Evolutionary conservation across 306 rosid genomes (phyloP), one percentile per base, ranked within the genome.

Genomic region (Arachis hypogaea): DNA sequence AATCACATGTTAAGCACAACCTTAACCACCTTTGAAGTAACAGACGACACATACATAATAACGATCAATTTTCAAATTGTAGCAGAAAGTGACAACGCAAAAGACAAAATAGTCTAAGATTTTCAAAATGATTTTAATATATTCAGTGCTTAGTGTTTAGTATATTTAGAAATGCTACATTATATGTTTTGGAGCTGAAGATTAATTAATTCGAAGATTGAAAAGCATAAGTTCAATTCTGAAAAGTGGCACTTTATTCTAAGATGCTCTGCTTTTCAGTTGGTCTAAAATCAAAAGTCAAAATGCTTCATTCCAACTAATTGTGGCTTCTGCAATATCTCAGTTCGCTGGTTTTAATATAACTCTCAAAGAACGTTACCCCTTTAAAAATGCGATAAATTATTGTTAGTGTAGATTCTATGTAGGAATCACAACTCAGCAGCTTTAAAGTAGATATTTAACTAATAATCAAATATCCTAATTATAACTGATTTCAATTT

Each of bases 191-290:
- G 0, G 33, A 61, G 59, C 54, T 59, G 61, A 70, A 70, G 50
- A 66, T 71, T 49, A 49, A 4, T 33, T 1, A 33, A 33, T 58
- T 65, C 40, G 74, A 78, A 66, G 58, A 7, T 71, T 57, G 49
- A 58, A 58, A 72, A 43, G 82, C 63, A 79, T 45, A 46, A 41
- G 49, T 50, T 14, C 43, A 14, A 58, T 72, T 58, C 28, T 22
- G 28, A 22, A 64, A 61, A 59, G 58, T 42, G 52, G 70, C 56
- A 63, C 67, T 71, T 77, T 68, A 71, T 33, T 3, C 12, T 45
- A 71, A 78, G 68, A 65, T 64, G 47, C 50, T 40, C 2, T 58
- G 66, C 49, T 57, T 38, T 45, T 36, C 50, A 2, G 54, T 62
- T 63, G 60, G 38, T 67, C 41, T 56, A 68, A 50, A 33, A 6